These are phyloP conservation scores for Naegleria fowleri DNA, from an alignment of 208 protist genomes.

Conservation along the genomic window DNA sequence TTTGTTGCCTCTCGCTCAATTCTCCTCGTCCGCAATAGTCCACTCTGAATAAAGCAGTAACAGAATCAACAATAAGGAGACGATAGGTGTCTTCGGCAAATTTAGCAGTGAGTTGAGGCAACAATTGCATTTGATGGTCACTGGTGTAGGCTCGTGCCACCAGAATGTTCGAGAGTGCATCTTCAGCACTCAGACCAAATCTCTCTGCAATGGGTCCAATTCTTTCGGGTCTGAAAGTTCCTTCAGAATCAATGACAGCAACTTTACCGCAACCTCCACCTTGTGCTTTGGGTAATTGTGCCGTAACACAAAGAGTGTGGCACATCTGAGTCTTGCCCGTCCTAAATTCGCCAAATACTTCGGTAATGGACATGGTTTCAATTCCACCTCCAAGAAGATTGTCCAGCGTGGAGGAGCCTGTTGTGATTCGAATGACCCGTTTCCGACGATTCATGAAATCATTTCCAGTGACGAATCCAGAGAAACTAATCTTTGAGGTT, in stretches of 20 bases:
- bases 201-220: slow-evolving; percentile 77
- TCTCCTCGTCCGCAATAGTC: slow-evolving; percentile 98
- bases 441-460: slow-evolving; percentile 87
- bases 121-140: slow-evolving; percentile 94
- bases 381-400: slow-evolving; percentile 92
- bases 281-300: slow-evolving; percentile 85
- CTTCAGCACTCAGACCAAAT: slow-evolving; percentile 87
- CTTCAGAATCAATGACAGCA: slow-evolving; percentile 99
- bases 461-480: slow-evolving; percentile 95
- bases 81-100: slow-evolving; percentile 95
- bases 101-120: slow-evolving; percentile 92
- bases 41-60: slow-evolving; percentile 96
- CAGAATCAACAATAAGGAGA: slow-evolving; percentile 96
- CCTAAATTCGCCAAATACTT: slow-evolving; percentile 98
- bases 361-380: slow-evolving; percentile 97
- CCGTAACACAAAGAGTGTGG: slow-evolving; percentile 97
- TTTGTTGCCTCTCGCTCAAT: slow-evolving; percentile 93
- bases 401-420: slow-evolving; percentile 96
- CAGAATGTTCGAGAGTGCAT: slow-evolving; percentile 97
- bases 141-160: slow-evolving; percentile 98
- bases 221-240: slow-evolving; percentile 95
- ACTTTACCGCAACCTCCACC: slow-evolving; percentile 96
- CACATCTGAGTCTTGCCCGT: slow-evolving; percentile 99
- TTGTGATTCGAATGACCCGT: slow-evolving; percentile 94
- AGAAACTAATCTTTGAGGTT: slow-evolving; percentile 87